Base-by-base conservation (phyloP, 768 basidiomycete species). In the Coprinopsis marcescibilis region DNA sequence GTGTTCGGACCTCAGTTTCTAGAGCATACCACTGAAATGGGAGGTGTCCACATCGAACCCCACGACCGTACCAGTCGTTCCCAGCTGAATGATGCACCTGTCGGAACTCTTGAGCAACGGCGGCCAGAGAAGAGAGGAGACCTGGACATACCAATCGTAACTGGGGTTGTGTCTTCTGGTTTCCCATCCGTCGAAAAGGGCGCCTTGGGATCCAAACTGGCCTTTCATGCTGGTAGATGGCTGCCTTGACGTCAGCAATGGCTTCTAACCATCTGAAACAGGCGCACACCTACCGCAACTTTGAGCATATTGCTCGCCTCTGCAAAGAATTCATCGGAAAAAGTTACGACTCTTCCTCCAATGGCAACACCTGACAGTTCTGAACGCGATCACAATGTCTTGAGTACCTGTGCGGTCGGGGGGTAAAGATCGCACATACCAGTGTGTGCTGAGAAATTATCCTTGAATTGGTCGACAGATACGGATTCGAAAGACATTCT, bases 311-410 rank as follows among this genome's bases (percentile, higher is more conserved):
- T 82, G 52, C 66, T 76, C 0, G 88, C 92, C 55, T 84, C 79
- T 8, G 90, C 92, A 58, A 99, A 99, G 73, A 98, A 99, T 53
- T 99, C 92, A 63, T 99, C 96, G 2, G 93, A 96, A 37, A 88
- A 81, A 2, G 76, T 71, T 25, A 85, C 59, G 54, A 97, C 69
- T 48, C 73, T 64, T 2, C 83, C 93, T 14, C 91, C 95, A 11
- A 97, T 69, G 0, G 83, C 81, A 14, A 82, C 83, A 51, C 87
- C 89, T 24, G 94, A 96, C 10, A 98, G 75, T 65, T 99, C 96
- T 95, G 13, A 14, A 36, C 33, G 41, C 30, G 23, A 20, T 32
- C 6, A 24, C 34, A 21, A 48, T 35, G 35, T 36, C 25, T 23
- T 40, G 38, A 24, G 20, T 12, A 20, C 38, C 38, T 7, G 6